Conservation (phyloP, 768 basidiomycete genomes). For the Rubroboletus pulcherrimus region DNA sequence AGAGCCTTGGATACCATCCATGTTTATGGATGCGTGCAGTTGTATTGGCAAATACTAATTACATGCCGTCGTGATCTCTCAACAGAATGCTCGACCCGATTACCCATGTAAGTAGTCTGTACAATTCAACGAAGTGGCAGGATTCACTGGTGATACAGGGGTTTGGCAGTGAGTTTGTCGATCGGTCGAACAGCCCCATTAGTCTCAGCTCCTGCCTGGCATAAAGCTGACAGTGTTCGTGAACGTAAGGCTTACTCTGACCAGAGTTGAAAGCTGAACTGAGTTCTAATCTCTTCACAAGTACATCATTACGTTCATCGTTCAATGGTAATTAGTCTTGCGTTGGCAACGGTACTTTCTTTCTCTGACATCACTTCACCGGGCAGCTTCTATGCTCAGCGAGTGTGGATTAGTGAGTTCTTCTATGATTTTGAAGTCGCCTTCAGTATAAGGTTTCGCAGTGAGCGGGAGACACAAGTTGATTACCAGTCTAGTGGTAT, state of each 20-base stretch:
- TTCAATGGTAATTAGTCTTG: slow-evolving; percentile 1
- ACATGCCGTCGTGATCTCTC: not conserved
- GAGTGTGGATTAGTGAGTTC: slow-evolving; percentile 7
- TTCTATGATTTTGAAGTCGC: not conserved
- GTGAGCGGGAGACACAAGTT: slow-evolving; percentile 4
- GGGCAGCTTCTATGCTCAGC: slow-evolving; percentile 5
- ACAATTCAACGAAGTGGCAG: not conserved
- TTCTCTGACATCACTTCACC: not conserved
- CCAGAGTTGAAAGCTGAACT: not conserved
- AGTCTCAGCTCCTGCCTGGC: not conserved
- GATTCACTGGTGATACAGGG: not conserved
- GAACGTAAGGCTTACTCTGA: not conserved
- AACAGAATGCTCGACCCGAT: not conserved
- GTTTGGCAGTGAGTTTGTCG: not conserved
- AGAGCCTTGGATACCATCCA: slow-evolving; percentile 7
- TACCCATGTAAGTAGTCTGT: slow-evolving; percentile 1
- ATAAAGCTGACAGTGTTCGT: slow-evolving; percentile 1
- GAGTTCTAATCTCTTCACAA: not conserved
- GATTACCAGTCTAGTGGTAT: slow-evolving; percentile 1
- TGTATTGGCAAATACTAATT: slow-evolving; percentile 4
- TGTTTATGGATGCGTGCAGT: not conserved
- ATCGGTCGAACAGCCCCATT: not conserved
- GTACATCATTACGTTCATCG: not conserved
- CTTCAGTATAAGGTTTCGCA: not conserved
- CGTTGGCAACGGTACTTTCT: not conserved